Conservation (phyloP, 139 green algal species). For the Haematococcus sp. region DNA sequence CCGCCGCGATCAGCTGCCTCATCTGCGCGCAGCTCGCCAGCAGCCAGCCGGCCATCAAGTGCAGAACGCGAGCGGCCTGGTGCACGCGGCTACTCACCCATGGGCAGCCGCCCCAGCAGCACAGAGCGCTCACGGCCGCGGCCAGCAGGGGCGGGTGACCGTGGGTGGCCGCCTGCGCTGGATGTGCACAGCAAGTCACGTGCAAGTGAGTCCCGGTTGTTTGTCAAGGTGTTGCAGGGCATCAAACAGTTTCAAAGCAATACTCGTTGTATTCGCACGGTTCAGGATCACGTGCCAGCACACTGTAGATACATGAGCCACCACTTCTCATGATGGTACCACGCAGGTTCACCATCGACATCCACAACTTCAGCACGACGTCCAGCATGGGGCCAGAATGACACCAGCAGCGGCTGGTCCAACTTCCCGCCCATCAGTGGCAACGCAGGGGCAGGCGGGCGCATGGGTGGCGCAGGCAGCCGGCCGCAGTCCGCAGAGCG, state of each 20-base stretch:
- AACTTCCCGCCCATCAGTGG: constrained; percentile 27
- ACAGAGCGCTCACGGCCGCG: constrained; percentile 24
- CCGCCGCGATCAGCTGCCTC: constrained; percentile 19
- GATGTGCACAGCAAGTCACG: background rate
- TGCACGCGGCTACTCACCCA: constrained; percentile 19
- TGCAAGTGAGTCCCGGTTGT: background rate
- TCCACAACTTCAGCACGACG: background rate
- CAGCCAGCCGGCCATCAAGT: constrained; percentile 28
- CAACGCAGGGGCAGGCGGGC: background rate
- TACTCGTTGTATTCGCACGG: too few relatives aligned
- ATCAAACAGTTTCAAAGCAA: background rate
- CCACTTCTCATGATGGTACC: background rate
- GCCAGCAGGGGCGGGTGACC: background rate
- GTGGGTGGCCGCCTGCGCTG: background rate
- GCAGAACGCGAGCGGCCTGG: constrained; percentile 15
- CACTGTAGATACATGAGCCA: background rate
- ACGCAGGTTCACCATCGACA: background rate
- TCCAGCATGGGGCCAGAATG: background rate
- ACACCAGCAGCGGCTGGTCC: constrained; percentile 19
- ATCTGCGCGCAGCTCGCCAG: constrained; percentile 9
- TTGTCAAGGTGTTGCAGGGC: background rate
- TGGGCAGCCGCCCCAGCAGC: constrained; percentile 44
- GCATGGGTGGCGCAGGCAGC: constrained; percentile 9
- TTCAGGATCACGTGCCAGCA: too few relatives aligned
- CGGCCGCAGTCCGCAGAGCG: constrained; percentile 23